Evolutionary conservation across 208 protist species (phyloP).

Genomic region (Herpetomonas muscarum): DNA sequence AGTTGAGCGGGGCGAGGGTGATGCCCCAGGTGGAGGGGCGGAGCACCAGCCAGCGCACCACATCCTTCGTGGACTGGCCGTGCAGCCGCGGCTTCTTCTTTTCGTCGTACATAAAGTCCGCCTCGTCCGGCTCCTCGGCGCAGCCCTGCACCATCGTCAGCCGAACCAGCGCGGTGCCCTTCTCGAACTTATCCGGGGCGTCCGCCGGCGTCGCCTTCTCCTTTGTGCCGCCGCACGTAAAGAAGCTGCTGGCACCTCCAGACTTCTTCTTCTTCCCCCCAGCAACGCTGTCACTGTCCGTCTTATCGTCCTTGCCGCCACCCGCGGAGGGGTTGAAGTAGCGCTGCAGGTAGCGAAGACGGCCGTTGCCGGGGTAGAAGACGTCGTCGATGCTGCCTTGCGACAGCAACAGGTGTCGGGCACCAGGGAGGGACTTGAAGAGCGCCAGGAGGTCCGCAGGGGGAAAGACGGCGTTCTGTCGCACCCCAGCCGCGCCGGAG

Average conservation of each 20-base stretch:
- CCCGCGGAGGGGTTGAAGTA: slow-evolving; percentile 21
- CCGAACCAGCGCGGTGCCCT: slow-evolving; percentile 48
- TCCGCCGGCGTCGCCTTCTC: slow-evolving; percentile 13
- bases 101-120: slow-evolving; percentile 29
- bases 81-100: slow-evolving; percentile 15
- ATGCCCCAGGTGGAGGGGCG: slow-evolving; percentile 75
- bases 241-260: slow-evolving; percentile 15
- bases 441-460: slow-evolving; percentile 40
- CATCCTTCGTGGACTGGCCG: slow-evolving; percentile 20
- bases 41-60: slow-evolving; percentile 68
- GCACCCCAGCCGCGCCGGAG: slow-evolving; percentile 47
- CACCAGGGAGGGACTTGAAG: slow-evolving; percentile 29
- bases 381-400: slow-evolving; percentile 87
- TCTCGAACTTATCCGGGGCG: slow-evolving; percentile 22
- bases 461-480: slow-evolving; percentile 57
- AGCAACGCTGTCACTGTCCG: not conserved
- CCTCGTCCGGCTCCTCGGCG: slow-evolving; percentile 28
- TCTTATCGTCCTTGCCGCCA: not conserved
- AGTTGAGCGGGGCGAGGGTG: slow-evolving; percentile 59
- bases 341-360: slow-evolving; percentile 34
- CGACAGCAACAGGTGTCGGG: slow-evolving; percentile 70
- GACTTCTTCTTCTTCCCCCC: slow-evolving; percentile 16
- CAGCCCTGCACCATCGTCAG: slow-evolving; percentile 35
- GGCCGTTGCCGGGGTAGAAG: slow-evolving; percentile 33
- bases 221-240: slow-evolving; percentile 18